Conservation (phyloP, 208 protist species). For the Polymyxa betae region DNA sequence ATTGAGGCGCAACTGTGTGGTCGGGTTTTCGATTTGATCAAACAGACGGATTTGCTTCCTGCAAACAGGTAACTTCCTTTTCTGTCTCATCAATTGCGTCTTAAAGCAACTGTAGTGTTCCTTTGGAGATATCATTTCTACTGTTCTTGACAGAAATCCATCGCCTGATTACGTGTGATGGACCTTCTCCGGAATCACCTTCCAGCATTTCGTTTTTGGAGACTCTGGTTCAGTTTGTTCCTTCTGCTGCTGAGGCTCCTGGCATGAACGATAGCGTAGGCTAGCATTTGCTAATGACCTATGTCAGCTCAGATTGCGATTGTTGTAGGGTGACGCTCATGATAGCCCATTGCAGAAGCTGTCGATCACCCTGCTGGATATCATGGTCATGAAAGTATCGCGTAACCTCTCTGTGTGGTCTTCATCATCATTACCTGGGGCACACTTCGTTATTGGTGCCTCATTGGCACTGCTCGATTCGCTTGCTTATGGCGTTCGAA, state of each 20-base stretch:
- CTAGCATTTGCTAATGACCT: background rate
- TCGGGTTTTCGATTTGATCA: background rate
- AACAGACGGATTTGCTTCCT: background rate
- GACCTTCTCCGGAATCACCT: background rate
- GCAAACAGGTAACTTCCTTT: background rate
- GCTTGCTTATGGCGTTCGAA: slow-evolving; percentile 16
- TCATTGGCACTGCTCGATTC: slow-evolving; percentile 32
- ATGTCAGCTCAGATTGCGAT: background rate
- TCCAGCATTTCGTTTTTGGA: background rate
- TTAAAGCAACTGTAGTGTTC: background rate
- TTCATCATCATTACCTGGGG: background rate
- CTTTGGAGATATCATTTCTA: slow-evolving; percentile 34
- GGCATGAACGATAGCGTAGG: background rate
- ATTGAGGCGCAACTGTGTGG: slow-evolving; percentile 36
- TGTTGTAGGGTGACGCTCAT: background rate
- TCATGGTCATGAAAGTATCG: slow-evolving; percentile 16
- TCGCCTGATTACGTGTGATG: slow-evolving; percentile 25
- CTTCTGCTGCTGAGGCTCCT: background rate
- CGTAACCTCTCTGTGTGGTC: slow-evolving; percentile 35
- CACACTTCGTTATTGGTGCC: slow-evolving; percentile 15
- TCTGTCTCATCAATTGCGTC: too few relatives aligned
- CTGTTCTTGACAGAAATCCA: slow-evolving; percentile 18
- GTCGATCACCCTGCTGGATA: slow-evolving; percentile 12
- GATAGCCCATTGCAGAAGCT: background rate
- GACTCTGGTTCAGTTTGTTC: background rate